These are phyloP conservation scores for Tephrocybe rancida DNA, from an alignment of 768 basidiomycete species.

Conservation along the genomic window DNA sequence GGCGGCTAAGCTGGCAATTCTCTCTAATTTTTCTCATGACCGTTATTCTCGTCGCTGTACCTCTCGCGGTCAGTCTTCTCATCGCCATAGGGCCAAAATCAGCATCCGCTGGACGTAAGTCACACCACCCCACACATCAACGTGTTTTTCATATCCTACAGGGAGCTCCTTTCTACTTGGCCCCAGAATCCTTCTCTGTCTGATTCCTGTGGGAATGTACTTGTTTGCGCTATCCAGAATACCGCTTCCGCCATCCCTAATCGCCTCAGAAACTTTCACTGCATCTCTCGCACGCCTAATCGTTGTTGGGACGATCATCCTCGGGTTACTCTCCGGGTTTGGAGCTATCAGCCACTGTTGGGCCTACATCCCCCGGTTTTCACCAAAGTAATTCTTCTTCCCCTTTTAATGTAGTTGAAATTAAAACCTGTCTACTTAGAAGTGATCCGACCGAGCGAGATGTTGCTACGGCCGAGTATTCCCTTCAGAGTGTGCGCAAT, in stretches of 20 bases:
- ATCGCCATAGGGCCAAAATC: constrained; percentile 43
- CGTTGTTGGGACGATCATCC: constrained; percentile 75
- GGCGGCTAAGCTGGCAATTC: constrained; percentile 68
- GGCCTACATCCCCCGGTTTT: constrained; percentile 52
- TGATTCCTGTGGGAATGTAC: constrained; percentile 56
- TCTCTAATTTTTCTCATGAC: constrained; percentile 64
- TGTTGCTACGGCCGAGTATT: constrained; percentile 56
- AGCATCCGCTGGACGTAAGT: constrained; percentile 23
- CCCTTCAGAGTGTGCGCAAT: constrained; percentile 58
- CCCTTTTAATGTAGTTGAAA: neutral
- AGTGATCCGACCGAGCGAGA: constrained; percentile 50
- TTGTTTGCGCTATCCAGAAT: constrained; percentile 65
- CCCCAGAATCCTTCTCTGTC: constrained; percentile 40
- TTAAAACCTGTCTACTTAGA: constrained; percentile 21
- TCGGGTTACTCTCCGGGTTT: constrained; percentile 82
- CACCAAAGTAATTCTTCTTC: constrained; percentile 23
- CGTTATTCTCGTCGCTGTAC: constrained; percentile 66
- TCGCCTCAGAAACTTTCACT: constrained; percentile 41
- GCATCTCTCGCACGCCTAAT: constrained; percentile 64
- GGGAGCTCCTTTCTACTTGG: constrained; percentile 24
- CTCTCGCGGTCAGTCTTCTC: constrained; percentile 63
- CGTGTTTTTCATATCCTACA: neutral
- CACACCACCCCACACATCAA: neutral
- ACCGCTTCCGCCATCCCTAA: constrained; percentile 61
- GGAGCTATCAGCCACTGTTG: constrained; percentile 73